These are phyloP conservation scores for Aureobasidium zeae DNA, from an alignment of 2,329 filamentous ascomycete genomes.

Conservation along the genomic window DNA sequence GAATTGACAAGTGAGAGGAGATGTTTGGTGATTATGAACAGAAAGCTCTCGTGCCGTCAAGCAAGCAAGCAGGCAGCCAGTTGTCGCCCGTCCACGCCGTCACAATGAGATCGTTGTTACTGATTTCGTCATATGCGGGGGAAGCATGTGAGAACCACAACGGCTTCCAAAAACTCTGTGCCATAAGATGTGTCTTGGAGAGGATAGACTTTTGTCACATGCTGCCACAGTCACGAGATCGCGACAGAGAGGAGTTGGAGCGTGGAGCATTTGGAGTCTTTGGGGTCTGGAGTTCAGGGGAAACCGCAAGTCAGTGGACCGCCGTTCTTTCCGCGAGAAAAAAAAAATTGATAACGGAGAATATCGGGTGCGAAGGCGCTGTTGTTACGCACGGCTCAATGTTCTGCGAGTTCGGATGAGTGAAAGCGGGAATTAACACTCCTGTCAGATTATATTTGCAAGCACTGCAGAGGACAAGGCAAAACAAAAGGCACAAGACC, in stretches of 20 bases:
- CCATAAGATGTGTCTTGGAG: too few species aligned
- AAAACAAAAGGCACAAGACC: slow-evolving; percentile 4
- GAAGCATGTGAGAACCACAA: slow-evolving; percentile 10
- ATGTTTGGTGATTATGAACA: not conserved
- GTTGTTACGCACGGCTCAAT: slow-evolving; percentile 10
- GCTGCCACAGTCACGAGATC: too few species aligned
- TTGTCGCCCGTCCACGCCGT: not conserved
- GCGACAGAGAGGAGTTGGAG: too few species aligned
- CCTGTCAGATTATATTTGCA: not conserved
- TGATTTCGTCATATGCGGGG: too few species aligned
- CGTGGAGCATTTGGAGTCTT: too few species aligned
- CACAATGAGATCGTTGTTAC: slow-evolving; percentile 4
- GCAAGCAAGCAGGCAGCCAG: not conserved
- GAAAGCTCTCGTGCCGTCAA: too few species aligned
- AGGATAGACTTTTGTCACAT: too few species aligned
- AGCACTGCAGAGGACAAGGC: not conserved
- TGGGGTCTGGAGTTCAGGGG: too few species aligned
- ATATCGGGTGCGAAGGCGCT: slow-evolving; percentile 7
- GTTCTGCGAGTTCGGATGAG: slow-evolving; percentile 3
- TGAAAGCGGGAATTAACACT: slow-evolving; percentile 2
- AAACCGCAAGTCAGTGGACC: too few species aligned
- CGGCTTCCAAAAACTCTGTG: too few species aligned
- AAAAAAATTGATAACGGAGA: too few species aligned
- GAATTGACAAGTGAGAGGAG: not conserved
- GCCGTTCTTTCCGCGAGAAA: too few species aligned